Base-by-base conservation (phyloP, 495 filamentous ascomycete genomes). In the Aspergillus mulundensis region DNA sequence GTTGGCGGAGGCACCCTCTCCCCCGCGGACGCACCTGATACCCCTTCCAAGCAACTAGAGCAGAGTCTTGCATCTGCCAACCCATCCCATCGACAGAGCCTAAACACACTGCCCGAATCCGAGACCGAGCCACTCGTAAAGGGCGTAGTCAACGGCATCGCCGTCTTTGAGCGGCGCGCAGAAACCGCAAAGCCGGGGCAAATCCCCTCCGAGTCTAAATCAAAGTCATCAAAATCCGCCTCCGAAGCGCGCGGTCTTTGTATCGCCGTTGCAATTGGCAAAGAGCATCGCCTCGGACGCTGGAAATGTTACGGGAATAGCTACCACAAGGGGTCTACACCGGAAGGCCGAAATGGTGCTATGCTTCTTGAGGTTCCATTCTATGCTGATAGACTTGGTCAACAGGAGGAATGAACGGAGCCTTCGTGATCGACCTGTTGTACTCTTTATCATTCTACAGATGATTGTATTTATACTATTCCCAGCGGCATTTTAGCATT, bases 131-230 rank as follows among this genome's bases (percentile, higher is more conserved):
- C 68, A 4, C 59, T 74, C 18, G 70, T 91, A 47, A 84, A 82
- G 61, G 94, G 94, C 10, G 77, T 96, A 15, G 73, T 97, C 49
- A 97, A 96, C 66, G 90, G 85, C 50, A 86, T 98, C 53, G 81
- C 88, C 5, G 80, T 95, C 15, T 88, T 94, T 61, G 93, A 97
- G 65, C 71, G 76, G 15, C 74, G 75, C 10, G 64, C 62, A 12
- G 75, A 76, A 28, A 63, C 61, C 18, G 51, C 57, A 28, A 62
- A 67, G 18, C 60, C 68, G 28, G 66, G 59, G 14, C 61, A 70
- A 28, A 23, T 56, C 1, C 47, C 54, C 7, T 45, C 66, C 8
- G 66, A 70, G 48, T 39, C 52, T 7, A 61, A 59, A 28, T 62
- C 64, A 81, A 8, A 87, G 86, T 45, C 76, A 23, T 53, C 56